Percentiles rank a stretch among this genome's conserved stretches.
Evolutionary conservation across 1,139 yeast genomes (phyloP).

Genomic region (Casaregolazyma suthepensis): DNA sequence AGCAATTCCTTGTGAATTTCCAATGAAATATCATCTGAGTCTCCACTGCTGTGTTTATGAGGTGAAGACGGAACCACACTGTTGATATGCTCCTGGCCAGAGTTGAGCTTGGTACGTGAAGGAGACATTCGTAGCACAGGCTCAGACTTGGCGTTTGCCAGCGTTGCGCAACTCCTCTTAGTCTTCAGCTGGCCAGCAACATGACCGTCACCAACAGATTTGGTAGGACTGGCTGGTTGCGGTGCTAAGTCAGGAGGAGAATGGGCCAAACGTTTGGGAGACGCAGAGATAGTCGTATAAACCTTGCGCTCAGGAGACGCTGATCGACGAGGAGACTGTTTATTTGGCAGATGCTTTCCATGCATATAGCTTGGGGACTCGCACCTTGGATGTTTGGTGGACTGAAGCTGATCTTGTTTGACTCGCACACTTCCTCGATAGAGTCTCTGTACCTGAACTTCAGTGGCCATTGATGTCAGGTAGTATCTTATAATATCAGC

Average conservation of each 20-base stretch:
- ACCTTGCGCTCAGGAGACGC: constrained; percentile 5
- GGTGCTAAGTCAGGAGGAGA: constrained; percentile 10
- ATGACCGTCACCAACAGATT: constrained; percentile 8
- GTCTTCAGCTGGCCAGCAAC: constrained; percentile 3
- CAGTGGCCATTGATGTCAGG: constrained; percentile 46
- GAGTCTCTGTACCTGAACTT: constrained; percentile 58
- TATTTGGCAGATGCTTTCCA: not conserved
- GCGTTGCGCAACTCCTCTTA: not conserved
- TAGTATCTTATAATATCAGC: constrained; percentile 43
- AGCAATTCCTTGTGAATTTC: constrained; percentile 20
- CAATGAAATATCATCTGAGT: constrained; percentile 12
- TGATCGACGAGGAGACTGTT: not conserved
- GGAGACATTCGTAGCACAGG: constrained; percentile 8
- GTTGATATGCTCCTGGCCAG: not conserved
- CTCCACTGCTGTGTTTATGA: not conserved
- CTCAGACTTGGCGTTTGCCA: not conserved
- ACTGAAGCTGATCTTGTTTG: constrained; percentile 8
- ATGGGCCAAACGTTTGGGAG: constrained; percentile 8
- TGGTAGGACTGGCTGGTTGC: constrained; percentile 3
- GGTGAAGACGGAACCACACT: not conserved
- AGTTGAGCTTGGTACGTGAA: constrained; percentile 2
- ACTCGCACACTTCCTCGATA: constrained; percentile 39
- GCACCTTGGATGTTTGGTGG: not conserved
- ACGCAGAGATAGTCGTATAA: not conserved
- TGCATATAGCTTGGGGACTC: constrained; percentile 6